A percentile compares a stretch with the other conserved stretches of the same genome.
phyloP scores from a whole-genome alignment of 331 rosid genomes.

The Malus hybrid region DNA sequence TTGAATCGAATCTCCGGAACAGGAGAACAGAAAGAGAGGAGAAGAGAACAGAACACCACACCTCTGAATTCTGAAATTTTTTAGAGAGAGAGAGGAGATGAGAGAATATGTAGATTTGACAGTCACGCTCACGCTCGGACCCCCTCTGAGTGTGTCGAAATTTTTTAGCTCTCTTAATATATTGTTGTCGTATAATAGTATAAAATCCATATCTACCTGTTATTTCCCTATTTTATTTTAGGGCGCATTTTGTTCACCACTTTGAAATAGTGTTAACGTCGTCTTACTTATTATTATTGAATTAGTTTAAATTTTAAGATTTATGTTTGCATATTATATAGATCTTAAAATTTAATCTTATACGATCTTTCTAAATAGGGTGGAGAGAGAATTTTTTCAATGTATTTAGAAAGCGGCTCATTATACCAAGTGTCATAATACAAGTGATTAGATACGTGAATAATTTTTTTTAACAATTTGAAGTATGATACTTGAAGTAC shows the following conservation, averaged over 20 bases:
- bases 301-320: too few species aligned
- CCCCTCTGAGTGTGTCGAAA: slow-evolving; percentile 24
- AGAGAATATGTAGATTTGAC: slow-evolving; percentile 83
- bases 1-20: slow-evolving; percentile 51
- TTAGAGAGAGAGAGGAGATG: slow-evolving; percentile 22
- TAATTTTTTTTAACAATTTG: too few species aligned
- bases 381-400: too few species aligned
- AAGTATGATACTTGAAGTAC: too few species aligned
- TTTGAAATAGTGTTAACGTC: too few species aligned
- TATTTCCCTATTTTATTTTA: slow-evolving; percentile 1
- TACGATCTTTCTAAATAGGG: too few species aligned
- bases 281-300: rapidly evolving
- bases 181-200: slow-evolving; percentile 7
- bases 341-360: too few species aligned
- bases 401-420: rapidly evolving
- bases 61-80: slow-evolving; percentile 13
- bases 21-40: slow-evolving; percentile 12
- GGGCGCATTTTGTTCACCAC: too few species aligned
- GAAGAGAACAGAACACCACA: slow-evolving; percentile 1
- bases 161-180: slow-evolving; percentile 25
- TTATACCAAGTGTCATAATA: too few species aligned
- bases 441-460: too few species aligned
- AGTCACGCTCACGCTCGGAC: slow-evolving; percentile 76
- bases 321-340: rapidly evolving
- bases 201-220: slow-evolving; percentile 24